Evolutionary conservation across 495 filamentous ascomycete species (phyloP), one percentile per base, ranked within the genome.

Genomic region (Antarctomyces pellizariae): DNA sequence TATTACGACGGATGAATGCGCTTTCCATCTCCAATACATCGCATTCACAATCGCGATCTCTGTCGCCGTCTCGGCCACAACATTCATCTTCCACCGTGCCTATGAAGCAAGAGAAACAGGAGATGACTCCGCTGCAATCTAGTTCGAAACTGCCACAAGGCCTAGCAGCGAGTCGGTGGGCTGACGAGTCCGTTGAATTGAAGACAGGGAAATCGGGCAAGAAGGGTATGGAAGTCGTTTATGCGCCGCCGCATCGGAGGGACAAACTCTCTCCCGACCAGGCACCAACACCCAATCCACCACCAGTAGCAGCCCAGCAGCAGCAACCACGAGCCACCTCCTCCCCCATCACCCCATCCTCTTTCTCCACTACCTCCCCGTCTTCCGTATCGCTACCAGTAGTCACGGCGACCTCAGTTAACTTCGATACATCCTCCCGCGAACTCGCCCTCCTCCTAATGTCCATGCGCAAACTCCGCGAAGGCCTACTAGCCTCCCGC

Each of bases 391-490:
- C n/a, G n/a, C n/a, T n/a, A n/a, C n/a, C n/a, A n/a, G n/a, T 34
- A 35, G 10, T 34, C 34, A 6, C 28, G 21, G 21, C 20, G 9
- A 13, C 22, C 12, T 12, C 14, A 10, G 4, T 18, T 16, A 28
- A 28, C 22, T 8, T 12, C 19, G 29, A 34, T 28, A 28, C 28
- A 17, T 36, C 29, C 24, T 30, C 41, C 15, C 54, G 48, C 14
- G 49, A 50, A n/a, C 42, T 61, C 24, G 45, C 48, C 4, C 47
- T 49, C 12, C 46, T 64, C 20, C 43, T 72, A 30, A 59, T 67
- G 34, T 75, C 82, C 18, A 75, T 95, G 48, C 70, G 86, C 30
- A 95, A 92, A 46, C 62, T 97, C 20, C 68, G 86, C 22, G 86
- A 97, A 53, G 79, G 67, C 22, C 65, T 93, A 26, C 66, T 84